Evolutionary conservation across 164 flowering plant species (phyloP), one percentile per base, ranked within the genome.

Genomic region (Cinnamomum chago): DNA sequence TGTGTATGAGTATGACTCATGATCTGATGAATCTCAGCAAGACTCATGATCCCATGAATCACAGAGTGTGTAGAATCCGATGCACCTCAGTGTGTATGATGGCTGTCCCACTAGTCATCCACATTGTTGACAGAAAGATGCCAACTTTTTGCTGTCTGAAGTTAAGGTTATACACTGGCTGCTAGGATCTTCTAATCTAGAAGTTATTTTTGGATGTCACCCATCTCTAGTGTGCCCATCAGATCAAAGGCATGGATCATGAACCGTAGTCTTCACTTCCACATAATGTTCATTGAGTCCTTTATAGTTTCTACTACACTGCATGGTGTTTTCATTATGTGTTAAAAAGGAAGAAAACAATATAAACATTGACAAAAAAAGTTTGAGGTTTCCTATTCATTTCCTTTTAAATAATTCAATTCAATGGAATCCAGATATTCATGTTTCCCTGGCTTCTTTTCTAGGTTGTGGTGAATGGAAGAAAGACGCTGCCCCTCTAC

Each of bases 381-480:
- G 9, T 40, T 20, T 67, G 50, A 67, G 13, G 30, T 18, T 13
- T 33, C 27, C 20, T 5, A 12, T 27, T 28, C 13, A 67, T 52
- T 28, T 28, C 18, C 23, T 55, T 25, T 11, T 51, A 51, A 70
- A 51, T 4, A 9, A 55, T 70, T 51, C 52, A 30, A 51, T 51
- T 10, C 25, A 47, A 22, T 51, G 5, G 62, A 52, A 23, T 10
- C 23, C 5, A 13, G 27, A 23, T 6, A n/a, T 10, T 25, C 52
- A 62, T 64, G 2, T n/a, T 12, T 23, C 55, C 47, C n/a, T 62
- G n/a, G 13, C 30, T 23, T 28, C n/a, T 22, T 47, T 30, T 67
- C 52, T 73, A 92, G 99, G 70, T 95, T 79, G 94, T 90, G 47
- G 99, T 95, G 72, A 95, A 95, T 76, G 98, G 99, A 50, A 87